A percentile compares a stretch with the other conserved stretches of the same genome.
Conservation (phyloP, 23 red algal species). For the Gracilaria caudata region DNA sequence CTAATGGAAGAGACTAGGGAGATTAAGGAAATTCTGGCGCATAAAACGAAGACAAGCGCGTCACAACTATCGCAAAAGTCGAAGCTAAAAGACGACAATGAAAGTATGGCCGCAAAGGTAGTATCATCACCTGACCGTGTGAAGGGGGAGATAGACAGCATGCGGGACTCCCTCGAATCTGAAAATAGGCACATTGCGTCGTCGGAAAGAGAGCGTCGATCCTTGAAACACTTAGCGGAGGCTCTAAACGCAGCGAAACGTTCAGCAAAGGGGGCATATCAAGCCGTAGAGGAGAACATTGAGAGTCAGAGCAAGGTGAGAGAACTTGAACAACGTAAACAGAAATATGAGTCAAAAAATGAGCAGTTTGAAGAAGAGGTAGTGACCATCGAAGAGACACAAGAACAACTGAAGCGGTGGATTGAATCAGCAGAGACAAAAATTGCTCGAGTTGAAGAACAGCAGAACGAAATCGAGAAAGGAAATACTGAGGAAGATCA, state of each 20-base stretch:
- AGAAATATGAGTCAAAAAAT: slow-evolving; percentile 44
- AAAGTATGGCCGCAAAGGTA: slow-evolving; percentile 65
- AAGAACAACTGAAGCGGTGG: slow-evolving; percentile 61
- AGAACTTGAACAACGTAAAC: slow-evolving; percentile 35
- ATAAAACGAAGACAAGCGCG: slow-evolving; percentile 62
- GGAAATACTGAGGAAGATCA: slow-evolving; percentile 34
- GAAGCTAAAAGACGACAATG: slow-evolving; percentile 65
- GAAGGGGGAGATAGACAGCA: slow-evolving; percentile 79
- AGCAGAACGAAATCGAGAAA: slow-evolving; percentile 55
- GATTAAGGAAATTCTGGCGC: slow-evolving; percentile 60
- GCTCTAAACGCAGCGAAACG: slow-evolving; percentile 43
- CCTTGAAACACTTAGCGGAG: slow-evolving; percentile 22
- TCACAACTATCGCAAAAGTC: slow-evolving; percentile 49
- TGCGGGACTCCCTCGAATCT: slow-evolving; percentile 65
- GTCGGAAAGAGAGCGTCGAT: slow-evolving; percentile 50
- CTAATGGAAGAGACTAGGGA: slow-evolving; percentile 79
- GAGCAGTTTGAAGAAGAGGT: slow-evolving; percentile 67
- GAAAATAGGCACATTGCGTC: slow-evolving; percentile 59
- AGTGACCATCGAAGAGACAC: slow-evolving; percentile 42
- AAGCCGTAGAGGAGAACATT: slow-evolving; percentile 55
- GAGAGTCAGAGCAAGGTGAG: slow-evolving; percentile 39
- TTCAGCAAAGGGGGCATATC: slow-evolving; percentile 43
- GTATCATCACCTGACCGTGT: slow-evolving; percentile 90
- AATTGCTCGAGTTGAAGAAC: slow-evolving; percentile 66
- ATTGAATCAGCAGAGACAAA: slow-evolving; percentile 70